Evolutionary conservation across 1,284 basidiomycete species (phyloP).

Genomic region (Afroboletus lepidellus): DNA sequence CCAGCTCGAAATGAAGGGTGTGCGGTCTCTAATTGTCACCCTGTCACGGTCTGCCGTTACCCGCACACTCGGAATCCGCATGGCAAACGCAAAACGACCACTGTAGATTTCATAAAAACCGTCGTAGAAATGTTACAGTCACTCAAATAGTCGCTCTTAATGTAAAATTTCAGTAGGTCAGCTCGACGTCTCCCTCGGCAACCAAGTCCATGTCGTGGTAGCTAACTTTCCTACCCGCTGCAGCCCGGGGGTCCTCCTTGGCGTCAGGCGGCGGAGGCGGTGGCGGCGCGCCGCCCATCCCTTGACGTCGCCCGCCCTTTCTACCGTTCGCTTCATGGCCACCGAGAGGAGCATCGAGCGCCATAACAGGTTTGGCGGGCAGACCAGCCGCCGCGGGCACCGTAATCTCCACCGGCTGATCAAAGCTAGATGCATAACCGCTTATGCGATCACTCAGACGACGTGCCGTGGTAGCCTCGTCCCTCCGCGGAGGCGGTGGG

Average conservation of each 20-base stretch:
- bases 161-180: conserved; percentile 58
- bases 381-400: conserved; percentile 67
- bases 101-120: conserved; percentile 30
- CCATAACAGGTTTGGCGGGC: conserved; percentile 70
- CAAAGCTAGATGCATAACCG: conserved; percentile 59
- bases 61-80: conserved; percentile 21
- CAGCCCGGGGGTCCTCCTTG: conserved; percentile 84
- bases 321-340: conserved; percentile 37
- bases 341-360: conserved; percentile 55
- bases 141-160: conserved; percentile 28
- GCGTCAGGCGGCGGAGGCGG: conserved; percentile 81
- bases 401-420: conserved; percentile 43
- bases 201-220: conserved; percentile 88
- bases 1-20: conserved; percentile 30
- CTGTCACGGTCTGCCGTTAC: conserved; percentile 30
- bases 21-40: conserved; percentile 24
- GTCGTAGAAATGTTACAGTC: conserved; percentile 17
- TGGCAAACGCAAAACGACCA: conserved; percentile 21
- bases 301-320: conserved; percentile 38
- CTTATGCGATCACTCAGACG: conserved; percentile 75
- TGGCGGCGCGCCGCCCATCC: conserved; percentile 44
- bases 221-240: conserved; percentile 76
- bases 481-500: conserved; percentile 48
- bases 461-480: conserved; percentile 54
- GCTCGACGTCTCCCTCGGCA: conserved; percentile 81